Base-by-base conservation (phyloP, 2,329 filamentous ascomycete genomes). In the Madurella fahalii region DNA sequence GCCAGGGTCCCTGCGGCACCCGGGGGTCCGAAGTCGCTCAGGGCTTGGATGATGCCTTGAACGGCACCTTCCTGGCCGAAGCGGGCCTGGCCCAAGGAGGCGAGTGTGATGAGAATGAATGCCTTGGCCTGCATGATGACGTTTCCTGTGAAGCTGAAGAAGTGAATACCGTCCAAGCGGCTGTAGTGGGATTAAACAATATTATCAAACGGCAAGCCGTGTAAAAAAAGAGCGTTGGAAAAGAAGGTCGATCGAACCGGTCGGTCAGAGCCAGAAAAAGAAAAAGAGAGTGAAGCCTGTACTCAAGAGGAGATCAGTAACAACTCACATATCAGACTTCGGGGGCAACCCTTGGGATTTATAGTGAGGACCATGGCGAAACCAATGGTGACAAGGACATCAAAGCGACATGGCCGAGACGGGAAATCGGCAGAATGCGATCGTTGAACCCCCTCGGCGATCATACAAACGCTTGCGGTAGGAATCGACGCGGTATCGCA, bases 21-120 rank as follows among this genome's bases (percentile, higher is more conserved):
- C 1, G 83, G 73, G 40, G 72, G 68, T 50, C 84, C 84, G 52
- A 80, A 78, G 62, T 74, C 72, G 52, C 74, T 68, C 25, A 87
- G 77, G 30, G 75, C 75, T 45, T 70, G 68, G 59, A 87, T 79
- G 54, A 76, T 78, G 20, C 71, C 64, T 48, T 84, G 82, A 47
- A 83, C 78, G 42, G 74, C 62, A 63, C 85, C 80, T 68, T 87
- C 84, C 70, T 86, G 82, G 44, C 79, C 79, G 68, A 87, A 87
- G 61, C 84, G 77, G 57, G 79, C 79, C 58, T 80, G 71, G 58
- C 71, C 72, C 46, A 74, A 63, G 40, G 76, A 74, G 64, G 75
- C 55, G 40, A 79, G 64, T 64, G 68, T 65, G 43, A 73, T 64
- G 56, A 77, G 61, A 60, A 76, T 52, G 58, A 72, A 50, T 42